Conservation (phyloP, 768 basidiomycete genomes). For the Tricholoma flavovirens region DNA sequence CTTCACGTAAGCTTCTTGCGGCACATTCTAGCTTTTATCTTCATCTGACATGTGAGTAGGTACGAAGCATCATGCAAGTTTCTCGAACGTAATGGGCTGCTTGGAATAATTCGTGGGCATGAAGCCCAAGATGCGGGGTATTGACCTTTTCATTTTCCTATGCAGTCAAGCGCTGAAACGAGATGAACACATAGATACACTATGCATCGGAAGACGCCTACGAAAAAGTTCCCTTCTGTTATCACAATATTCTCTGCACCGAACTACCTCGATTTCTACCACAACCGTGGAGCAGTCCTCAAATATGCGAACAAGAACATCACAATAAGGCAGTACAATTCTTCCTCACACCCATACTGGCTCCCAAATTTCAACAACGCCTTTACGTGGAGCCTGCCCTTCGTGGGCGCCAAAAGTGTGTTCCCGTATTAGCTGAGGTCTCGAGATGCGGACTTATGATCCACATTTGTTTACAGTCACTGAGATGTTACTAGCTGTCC, state of each 20-base stretch:
- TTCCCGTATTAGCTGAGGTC: slow-evolving; percentile 9
- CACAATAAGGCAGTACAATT: slow-evolving; percentile 87
- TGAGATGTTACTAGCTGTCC: slow-evolving; percentile 94
- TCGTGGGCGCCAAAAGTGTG: slow-evolving; percentile 95
- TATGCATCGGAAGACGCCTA: slow-evolving; percentile 94
- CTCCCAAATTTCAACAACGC: slow-evolving; percentile 97
- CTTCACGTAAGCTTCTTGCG: slow-evolving; percentile 64
- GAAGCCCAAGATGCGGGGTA: slow-evolving; percentile 97
- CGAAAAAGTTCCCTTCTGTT: slow-evolving; percentile 91
- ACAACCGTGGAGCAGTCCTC: slow-evolving; percentile 94
- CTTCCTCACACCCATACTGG: slow-evolving; percentile 86
- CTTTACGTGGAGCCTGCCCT: slow-evolving; percentile 96
- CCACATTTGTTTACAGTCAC: slow-evolving; percentile 53
- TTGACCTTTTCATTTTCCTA: slow-evolving; percentile 15
- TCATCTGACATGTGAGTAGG: slow-evolving; percentile 28
- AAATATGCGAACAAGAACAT: slow-evolving; percentile 97
- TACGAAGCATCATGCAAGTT: slow-evolving; percentile 92
- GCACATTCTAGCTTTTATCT: neutral
- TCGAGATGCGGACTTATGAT: neutral
- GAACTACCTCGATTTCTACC: slow-evolving; percentile 94
- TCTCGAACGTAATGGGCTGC: slow-evolving; percentile 82
- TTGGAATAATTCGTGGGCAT: slow-evolving; percentile 94
- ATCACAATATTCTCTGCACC: slow-evolving; percentile 98
- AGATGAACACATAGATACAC: slow-evolving; percentile 50
- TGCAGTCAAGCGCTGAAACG: neutral